These are phyloP conservation scores for Cajanus cajan DNA, from an alignment of 306 rosid genomes.

Conservation along the genomic window DNA sequence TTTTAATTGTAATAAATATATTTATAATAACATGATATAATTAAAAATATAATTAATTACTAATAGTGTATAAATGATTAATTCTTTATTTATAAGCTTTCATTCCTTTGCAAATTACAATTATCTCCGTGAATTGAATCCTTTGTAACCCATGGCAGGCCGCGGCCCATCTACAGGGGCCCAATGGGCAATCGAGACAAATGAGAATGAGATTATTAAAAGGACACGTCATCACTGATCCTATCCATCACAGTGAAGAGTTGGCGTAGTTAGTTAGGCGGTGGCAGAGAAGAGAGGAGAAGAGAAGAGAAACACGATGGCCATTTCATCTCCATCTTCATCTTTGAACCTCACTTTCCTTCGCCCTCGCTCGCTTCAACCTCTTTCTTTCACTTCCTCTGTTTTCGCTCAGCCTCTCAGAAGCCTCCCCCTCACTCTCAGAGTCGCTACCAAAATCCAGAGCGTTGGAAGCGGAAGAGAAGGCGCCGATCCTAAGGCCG, in stretches of 20 bases:
- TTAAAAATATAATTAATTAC: too few species aligned
- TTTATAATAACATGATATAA: too few species aligned
- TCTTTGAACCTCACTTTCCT: slow-evolving; percentile 12
- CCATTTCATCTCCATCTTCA: slow-evolving; percentile 46
- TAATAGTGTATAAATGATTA: too few species aligned
- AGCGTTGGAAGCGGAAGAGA: slow-evolving; percentile 44
- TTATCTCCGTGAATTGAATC: too few species aligned
- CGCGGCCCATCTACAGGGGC: neutral
- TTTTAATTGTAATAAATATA: too few species aligned
- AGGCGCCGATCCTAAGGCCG: slow-evolving; percentile 56
- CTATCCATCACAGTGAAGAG: neutral
- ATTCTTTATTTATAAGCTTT: too few species aligned
- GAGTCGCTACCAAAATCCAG: slow-evolving; percentile 33
- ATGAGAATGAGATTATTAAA: neutral
- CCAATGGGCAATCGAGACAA: neutral
- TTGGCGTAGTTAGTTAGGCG: neutral
- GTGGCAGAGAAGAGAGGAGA: neutral
- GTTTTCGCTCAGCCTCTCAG: slow-evolving; percentile 5
- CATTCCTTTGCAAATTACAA: too few species aligned
- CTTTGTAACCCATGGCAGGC: too few species aligned
- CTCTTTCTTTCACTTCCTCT: slow-evolving; percentile 12
- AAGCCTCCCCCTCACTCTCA: slow-evolving; percentile 15
- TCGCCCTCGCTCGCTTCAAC: neutral
- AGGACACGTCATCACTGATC: neutral
- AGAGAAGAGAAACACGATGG: neutral